Evolutionary conservation across 805 yeast species (phyloP), one percentile per base, ranked within the genome.

Genomic region (Pichia phayaonensis): DNA sequence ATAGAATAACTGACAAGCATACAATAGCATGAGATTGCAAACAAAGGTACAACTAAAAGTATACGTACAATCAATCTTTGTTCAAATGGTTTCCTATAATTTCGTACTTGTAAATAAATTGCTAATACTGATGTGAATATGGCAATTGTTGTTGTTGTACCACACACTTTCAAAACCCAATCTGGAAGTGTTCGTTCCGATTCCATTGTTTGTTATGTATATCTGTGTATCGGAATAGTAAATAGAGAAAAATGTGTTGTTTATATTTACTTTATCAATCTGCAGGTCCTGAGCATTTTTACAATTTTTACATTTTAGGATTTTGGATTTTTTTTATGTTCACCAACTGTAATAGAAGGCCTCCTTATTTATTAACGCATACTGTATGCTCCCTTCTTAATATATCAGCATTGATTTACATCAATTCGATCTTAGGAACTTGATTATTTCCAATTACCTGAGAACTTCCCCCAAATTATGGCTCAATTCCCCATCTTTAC

Each of bases 71-170:
- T 81, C 34, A 89, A 71, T 46, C 98, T 72, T 64, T 94, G 99
- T 58, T 88, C 94, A 59, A 79, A 75, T 0, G 98, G 98, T 59
- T 86, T 88, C 44, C 98, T 69, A 67, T 94, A 94, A 68, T 90
- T 90, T 42, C 64, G 62, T 21, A 82, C 66, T 42, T 86, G 95
- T 51, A 71, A 57, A 26, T 59, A 61, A 1, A 84, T 80, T 2
- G 82, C 74, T 16, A 65, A 52, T 0, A 62, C 22, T 2, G 86
- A 74, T 7, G 77, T 70, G 13, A 64, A 15, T 15, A 74, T 53
- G 3, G 84, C 53, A 10, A 54, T 27, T 26, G 42, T 62, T 48
- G 43, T 62, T 15, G 46, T 43, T 3, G 40, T 12, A 4, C 53
- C 53, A 40, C 53, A 50, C 10, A 50, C 6, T 16, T 38, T 20